Evolutionary conservation across 1,284 basidiomycete species (phyloP), one percentile per base, ranked within the genome.

Genomic region (Austropuccinia psidii): DNA sequence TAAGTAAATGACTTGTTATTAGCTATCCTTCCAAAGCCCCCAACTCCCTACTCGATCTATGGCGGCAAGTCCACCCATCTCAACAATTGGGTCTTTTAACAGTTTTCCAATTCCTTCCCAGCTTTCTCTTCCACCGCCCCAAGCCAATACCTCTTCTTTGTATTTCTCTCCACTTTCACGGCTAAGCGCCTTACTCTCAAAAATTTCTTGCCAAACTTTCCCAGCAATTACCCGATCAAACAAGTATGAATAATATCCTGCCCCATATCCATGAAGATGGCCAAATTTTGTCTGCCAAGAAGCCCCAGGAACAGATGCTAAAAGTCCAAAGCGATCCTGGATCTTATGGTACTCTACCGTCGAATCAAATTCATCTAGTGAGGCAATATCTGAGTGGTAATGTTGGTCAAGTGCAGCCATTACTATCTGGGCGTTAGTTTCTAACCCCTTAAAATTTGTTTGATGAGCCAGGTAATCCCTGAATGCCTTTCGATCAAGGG

Each of bases 161-260:
- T 78, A 78, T 45, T 57, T 49, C 50, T 80, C 77, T 2, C 80
- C 80, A 45, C 69, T 75, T 33, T 78, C 75, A 29, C 79, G 74
- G 35, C 76, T 75, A 9, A 80, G 75, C 27, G 79, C 77, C 7
- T 79, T 52, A 0, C 47, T 24, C 0, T 64, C 67, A 61, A 80
- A 80, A 27, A 81, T 64, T 13, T 76, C 33, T 29, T 64, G 52
- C 78, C 78, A 80, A 19, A 81, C 75, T 52, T 78, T 77, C 35
- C 75, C 74, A 1, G 80, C 80, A 31, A 81, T 80, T 15, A 78
- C 79, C 15, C 80, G 73, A 58, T 81, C 80, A 35, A 81, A 76
- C 19, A 80, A 70, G 74, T 81, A 81, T 50, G 78, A 78, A 75
- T 81, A 81, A 76, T 81, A 81, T 7, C 78, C 78, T 0, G 78